Base-by-base conservation (phyloP, 768 basidiomycete genomes). In the Boletus vinaceobasis region DNA sequence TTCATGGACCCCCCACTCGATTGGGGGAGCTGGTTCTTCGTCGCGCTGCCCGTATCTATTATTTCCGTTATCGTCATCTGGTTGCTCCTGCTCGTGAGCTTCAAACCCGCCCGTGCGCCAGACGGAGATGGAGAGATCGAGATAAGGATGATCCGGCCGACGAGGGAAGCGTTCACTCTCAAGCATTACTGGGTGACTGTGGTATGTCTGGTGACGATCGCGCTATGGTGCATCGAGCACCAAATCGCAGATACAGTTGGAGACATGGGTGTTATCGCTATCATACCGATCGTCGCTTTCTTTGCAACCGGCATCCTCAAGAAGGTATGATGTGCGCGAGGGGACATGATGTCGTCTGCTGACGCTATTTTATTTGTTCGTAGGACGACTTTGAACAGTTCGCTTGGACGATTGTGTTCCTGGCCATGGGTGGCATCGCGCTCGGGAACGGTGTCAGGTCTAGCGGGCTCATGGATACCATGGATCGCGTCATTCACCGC, bases 351-450 rank as follows among this genome's bases (percentile, higher is more conserved):
- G 8, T 31, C 10, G 35, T 33, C 31, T 32, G 50, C 36, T 62
- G 31, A 57, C 19, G 32, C 35, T 47, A 46, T 38, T 23, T 38
- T 27, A 35, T 15, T 26, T 35, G 7, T 46, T 36, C 38, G 17
- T 66, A 94, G 92, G 92, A 93, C 55, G 93, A 97, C 71, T 98
- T 96, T 69, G 93, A 96, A 65, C 90, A 92, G 65, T 93, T 93
- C 71, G 80, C 88, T 53, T 96, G 94, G 94, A 87, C 87, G 7
- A 93, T 96, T 51, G 93, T 98, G 27, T 96, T 96, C 74, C 79
- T 96, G 55, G 93, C 93, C 5, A 99, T 98, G 97, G 96, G 96
- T 23, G 97, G 97, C 37, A 95, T 98, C 48, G 93, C 94, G 0
- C 82, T 98, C 4, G 97, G 97, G 52, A 89, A 96, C 63, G 95